Evolutionary conservation across 164 flowering plant species (phyloP).

Genomic region (Aristolochia contorta): DNA sequence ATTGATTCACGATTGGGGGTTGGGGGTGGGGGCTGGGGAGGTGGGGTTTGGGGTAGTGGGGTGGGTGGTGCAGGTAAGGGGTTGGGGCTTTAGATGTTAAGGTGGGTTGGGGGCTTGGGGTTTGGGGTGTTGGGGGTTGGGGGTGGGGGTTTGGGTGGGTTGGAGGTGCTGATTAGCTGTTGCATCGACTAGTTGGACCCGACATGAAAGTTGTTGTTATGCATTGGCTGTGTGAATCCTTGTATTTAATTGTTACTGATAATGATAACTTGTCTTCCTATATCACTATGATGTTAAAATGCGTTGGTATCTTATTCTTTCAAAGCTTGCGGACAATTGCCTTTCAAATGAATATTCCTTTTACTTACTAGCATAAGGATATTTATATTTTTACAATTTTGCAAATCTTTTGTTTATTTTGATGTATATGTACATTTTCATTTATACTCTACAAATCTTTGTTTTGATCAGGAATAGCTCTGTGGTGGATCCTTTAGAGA

Average conservation of each 20-base stretch:
- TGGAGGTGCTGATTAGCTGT: too few relatives aligned
- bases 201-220: too few relatives aligned
- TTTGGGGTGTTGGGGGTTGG: too few relatives aligned
- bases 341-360: constrained; percentile 49
- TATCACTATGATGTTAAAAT: constrained; percentile 99
- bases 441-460: neutral
- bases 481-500: constrained; percentile 92
- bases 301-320: constrained; percentile 98
- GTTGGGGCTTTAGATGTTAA: too few relatives aligned
- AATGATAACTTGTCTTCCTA: constrained; percentile 8
- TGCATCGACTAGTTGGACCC: too few relatives aligned
- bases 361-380: neutral
- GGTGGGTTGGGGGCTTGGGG: too few relatives aligned
- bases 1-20: too few relatives aligned
- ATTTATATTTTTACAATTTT: neutral
- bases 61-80: too few relatives aligned
- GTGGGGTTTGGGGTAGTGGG: too few relatives aligned
- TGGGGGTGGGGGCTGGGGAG: too few relatives aligned
- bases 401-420: neutral
- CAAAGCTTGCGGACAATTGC: constrained; percentile 95
- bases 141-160: too few relatives aligned
- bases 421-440: neutral
- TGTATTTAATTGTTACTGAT: neutral
- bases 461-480: constrained; percentile 86
- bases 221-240: neutral